Evolutionary conservation across 495 filamentous ascomycete species (phyloP).

Genomic region (Aspergillus cavernicola): DNA sequence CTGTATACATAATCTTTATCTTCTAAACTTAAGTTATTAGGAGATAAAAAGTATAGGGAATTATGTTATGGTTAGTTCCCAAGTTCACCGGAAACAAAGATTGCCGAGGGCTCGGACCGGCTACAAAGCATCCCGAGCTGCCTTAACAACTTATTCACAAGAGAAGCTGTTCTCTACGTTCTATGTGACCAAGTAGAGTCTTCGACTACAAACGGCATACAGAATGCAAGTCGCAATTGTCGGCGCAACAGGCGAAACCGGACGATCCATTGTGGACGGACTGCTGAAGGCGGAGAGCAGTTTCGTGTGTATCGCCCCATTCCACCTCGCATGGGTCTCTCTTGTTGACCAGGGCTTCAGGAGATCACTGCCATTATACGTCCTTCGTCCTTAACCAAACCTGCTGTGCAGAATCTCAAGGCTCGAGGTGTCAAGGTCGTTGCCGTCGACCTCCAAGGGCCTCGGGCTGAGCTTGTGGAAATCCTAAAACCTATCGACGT

Average conservation of each 20-base stretch:
- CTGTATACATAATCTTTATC: no score
- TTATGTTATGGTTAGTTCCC: no score
- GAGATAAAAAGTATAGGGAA: no score
- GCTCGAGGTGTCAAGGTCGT: slow-evolving; percentile 26
- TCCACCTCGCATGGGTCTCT: neutral
- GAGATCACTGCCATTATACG: slow-evolving; percentile 30
- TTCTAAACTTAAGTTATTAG: no score
- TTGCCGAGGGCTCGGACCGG: no score
- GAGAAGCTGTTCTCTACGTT: no score
- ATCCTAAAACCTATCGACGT: slow-evolving; percentile 27
- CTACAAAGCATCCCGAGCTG: no score
- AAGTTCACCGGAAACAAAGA: no score
- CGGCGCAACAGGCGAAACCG: slow-evolving; percentile 22
- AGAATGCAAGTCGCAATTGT: slow-evolving; percentile 10
- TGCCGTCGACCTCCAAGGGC: slow-evolving; percentile 18
- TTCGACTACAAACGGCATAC: no score
- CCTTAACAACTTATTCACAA: no score
- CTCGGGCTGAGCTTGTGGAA: slow-evolving; percentile 21
- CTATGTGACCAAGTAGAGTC: no score
- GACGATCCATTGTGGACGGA: slow-evolving; percentile 19
- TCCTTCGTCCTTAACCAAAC: slow-evolving; percentile 27
- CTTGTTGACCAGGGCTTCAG: slow-evolving; percentile 6
- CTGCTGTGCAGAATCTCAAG: slow-evolving; percentile 18
- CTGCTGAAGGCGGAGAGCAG: slow-evolving; percentile 13
- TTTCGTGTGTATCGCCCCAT: slow-evolving; percentile 11